Conservation (phyloP, 257 asterid genomes). For the Asclepias syriaca region DNA sequence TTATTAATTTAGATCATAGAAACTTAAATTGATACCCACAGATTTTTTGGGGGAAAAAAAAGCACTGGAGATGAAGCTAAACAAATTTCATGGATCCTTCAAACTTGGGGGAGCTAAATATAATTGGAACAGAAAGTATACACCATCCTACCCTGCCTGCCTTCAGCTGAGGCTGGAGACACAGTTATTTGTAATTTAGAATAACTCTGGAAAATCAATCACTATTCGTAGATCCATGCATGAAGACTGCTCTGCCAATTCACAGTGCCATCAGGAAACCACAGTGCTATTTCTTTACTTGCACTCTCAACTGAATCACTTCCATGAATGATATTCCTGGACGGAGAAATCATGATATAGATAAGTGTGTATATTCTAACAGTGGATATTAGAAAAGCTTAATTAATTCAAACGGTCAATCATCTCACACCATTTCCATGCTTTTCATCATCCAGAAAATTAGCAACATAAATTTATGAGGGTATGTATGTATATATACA, state of each 20-base stretch:
- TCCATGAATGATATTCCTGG: conserved; percentile 76
- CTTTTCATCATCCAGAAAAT: not conserved
- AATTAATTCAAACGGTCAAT: not conserved
- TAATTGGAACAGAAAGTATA: not conserved
- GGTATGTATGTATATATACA: too few relatives aligned
- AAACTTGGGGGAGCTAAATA: not conserved
- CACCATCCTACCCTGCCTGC: not conserved
- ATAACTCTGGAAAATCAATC: not conserved
- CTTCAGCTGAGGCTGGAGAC: not conserved
- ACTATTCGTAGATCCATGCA: conserved; percentile 65
- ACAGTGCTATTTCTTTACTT: conserved; percentile 68
- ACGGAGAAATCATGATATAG: not conserved
- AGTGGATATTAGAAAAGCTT: not conserved
- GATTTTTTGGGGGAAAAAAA: not conserved
- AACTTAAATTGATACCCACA: not conserved
- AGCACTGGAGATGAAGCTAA: not conserved
- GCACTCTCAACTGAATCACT: conserved; percentile 78
- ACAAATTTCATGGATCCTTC: not conserved
- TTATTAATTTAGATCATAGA: not conserved
- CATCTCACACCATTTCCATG: not conserved
- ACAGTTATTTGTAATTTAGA: not conserved
- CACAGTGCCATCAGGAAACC: conserved; percentile 73
- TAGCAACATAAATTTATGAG: not conserved
- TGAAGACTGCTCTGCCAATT: conserved; percentile 76
- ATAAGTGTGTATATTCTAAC: too few relatives aligned